Evolutionary conservation across 805 yeast genomes (phyloP).

Genomic region (Candida wancherniae): DNA sequence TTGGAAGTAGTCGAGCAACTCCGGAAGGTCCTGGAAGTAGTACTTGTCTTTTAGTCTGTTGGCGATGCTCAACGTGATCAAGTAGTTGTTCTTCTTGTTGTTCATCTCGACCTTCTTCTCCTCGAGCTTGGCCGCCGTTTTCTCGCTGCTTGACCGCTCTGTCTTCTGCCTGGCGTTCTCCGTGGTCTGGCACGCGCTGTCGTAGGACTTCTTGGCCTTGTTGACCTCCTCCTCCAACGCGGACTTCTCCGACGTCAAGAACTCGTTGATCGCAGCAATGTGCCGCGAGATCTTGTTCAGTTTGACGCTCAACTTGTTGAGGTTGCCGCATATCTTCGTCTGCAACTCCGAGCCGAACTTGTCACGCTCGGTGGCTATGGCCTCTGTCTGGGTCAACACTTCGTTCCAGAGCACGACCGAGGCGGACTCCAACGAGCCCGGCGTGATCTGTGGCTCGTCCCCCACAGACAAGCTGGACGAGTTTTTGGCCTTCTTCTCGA

Average conservation of each 20-base stretch:
- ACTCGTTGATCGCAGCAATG: slow-evolving; percentile 58
- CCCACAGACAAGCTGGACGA: slow-evolving; percentile 79
- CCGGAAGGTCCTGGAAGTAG: slow-evolving; percentile 90
- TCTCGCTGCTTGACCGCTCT: slow-evolving; percentile 50
- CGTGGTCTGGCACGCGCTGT: slow-evolving; percentile 71
- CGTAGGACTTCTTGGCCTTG: slow-evolving; percentile 73
- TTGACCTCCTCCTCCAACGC: slow-evolving; percentile 51
- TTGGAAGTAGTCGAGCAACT: slow-evolving; percentile 78
- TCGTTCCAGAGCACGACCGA: slow-evolving; percentile 88
- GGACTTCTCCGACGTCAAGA: slow-evolving; percentile 45
- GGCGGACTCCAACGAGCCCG: slow-evolving; percentile 91
- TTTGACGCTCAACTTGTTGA: slow-evolving; percentile 49
- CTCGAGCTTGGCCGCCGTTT: slow-evolving; percentile 48
- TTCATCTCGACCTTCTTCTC: slow-evolving; percentile 80
- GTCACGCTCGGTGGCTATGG: slow-evolving; percentile 61
- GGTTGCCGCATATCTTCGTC: slow-evolving; percentile 55
- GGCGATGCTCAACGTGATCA: slow-evolving; percentile 76
- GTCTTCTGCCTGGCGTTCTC: slow-evolving; percentile 75
- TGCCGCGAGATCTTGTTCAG: slow-evolving; percentile 50
- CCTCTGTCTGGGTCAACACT: slow-evolving; percentile 76
- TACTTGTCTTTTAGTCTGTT: slow-evolving; percentile 90
- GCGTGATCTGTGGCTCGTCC: slow-evolving; percentile 83
- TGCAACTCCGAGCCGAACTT: slow-evolving; percentile 57
- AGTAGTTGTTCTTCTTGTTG: slow-evolving; percentile 75
- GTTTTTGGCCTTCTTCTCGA: slow-evolving; percentile 68